Base-by-base conservation (phyloP, 2,329 filamentous ascomycete genomes). In the Phoma sp. region DNA sequence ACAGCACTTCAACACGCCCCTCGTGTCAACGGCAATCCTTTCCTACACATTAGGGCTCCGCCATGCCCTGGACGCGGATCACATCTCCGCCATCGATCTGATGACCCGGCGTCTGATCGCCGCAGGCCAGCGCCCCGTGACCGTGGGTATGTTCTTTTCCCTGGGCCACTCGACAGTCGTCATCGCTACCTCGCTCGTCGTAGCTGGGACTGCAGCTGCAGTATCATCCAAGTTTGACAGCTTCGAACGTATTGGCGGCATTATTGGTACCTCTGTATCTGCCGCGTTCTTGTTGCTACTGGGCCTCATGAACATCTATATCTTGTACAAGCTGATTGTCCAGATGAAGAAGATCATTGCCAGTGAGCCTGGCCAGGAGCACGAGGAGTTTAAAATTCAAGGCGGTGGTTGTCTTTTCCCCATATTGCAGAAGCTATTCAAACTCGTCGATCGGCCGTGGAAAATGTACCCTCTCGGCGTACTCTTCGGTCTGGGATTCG, bases 11-110 rank as follows among this genome's bases (percentile, higher is more conserved):
- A 67, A 71, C 55, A 84, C 82, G 0, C 78, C 82, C 0, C 83
- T 97, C 59, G 85, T 93, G 44, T 90, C 90, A 2, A 88, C 92
- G 2, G 91, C 92, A 1, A 87, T 93, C 2, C 84, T 98, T 0
- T 88, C 93, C 24, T 98, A 96, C 75, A 91, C 91, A 0, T 84
- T 98, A 10, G 94, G 94, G 2, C 84, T 98, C 12, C 89, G 94
- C 37, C 94, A 98, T 80, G 94, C 94, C n/a, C 85, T 98, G 39
- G 95, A 98, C 70, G 95, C 94, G n/a, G 94, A 98, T 76, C 95
- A 98, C 71, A 91, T 91, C 61, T 87, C 85, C 36, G 94, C 93
- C 60, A 99, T 98, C 68, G 94, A 98, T 76, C 84, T 98, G 33
- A 96, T 96, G 88, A 98, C 95, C 0, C 85, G 95, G 3, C 87